These are phyloP conservation scores for Actinomortierella ambigua DNA, from an alignment of 371 early-diverging fungal species.

Conservation along the genomic window DNA sequence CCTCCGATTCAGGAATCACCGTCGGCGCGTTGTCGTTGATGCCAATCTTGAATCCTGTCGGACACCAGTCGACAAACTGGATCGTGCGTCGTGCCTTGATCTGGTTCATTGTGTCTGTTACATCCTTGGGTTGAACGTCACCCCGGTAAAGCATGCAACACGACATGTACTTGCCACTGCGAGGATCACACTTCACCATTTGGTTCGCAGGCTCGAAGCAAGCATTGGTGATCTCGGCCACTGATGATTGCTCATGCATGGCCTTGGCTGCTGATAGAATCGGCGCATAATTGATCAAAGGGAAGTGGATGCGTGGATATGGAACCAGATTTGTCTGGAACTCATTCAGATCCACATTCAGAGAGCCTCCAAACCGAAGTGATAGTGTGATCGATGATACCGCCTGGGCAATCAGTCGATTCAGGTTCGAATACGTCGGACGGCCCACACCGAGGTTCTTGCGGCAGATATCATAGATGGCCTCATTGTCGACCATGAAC, in stretches of 20 bases:
- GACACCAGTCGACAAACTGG: constrained; percentile 99
- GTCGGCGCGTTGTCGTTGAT: constrained; percentile 93
- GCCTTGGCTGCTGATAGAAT: constrained; percentile 92
- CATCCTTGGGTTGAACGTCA: constrained; percentile 88
- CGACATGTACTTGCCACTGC: constrained; percentile 96
- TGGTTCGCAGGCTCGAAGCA: constrained; percentile 96
- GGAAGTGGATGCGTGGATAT: constrained; percentile 97
- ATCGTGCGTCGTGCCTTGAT: constrained; percentile 91
- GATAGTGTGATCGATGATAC: constrained; percentile 99
- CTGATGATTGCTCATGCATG: constrained; percentile 89
- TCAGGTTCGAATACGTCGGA: constrained; percentile 97
- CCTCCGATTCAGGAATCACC: constrained; percentile 88
- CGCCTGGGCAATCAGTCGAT: constrained; percentile 99
- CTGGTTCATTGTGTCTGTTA: constrained; percentile 85
- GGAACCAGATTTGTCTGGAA: constrained; percentile 99
- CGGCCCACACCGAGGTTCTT: constrained; percentile 98
- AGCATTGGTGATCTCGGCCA: constrained; percentile 88
- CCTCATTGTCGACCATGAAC: constrained; percentile 99
- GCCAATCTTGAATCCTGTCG: constrained; percentile 98
- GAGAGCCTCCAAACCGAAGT: constrained; percentile 95
- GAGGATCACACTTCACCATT: constrained; percentile 96
- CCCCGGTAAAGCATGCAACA: constrained; percentile 95
- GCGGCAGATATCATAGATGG: constrained; percentile 99
- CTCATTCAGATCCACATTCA: constrained; percentile 97
- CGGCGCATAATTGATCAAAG: constrained; percentile 95